phyloP scores from a whole-genome alignment of 805 yeast species.

The Helenozyma baotianmanensis region DNA sequence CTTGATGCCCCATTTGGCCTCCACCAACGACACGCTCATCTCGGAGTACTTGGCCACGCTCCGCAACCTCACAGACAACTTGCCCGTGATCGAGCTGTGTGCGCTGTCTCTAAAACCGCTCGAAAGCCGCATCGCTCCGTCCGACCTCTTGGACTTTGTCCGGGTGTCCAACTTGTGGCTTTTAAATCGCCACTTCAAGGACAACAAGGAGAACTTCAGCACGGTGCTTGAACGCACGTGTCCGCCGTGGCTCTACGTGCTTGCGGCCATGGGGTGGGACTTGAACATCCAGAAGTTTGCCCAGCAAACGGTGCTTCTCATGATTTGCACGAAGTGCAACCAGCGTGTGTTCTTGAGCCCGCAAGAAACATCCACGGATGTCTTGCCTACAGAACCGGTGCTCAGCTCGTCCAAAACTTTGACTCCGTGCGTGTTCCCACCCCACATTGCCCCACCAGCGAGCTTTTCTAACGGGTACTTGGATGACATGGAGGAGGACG shows the following conservation, averaged over 20 bases:
- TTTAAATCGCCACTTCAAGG: slow-evolving; percentile 24
- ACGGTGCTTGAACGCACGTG: slow-evolving; percentile 16
- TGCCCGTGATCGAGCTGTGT: slow-evolving; percentile 3
- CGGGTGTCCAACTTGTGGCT: slow-evolving; percentile 30
- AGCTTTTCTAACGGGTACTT: slow-evolving; percentile 2
- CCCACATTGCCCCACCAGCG: slow-evolving; percentile 1
- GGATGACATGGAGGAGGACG: slow-evolving; percentile 12
- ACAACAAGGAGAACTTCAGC: slow-evolving; percentile 33
- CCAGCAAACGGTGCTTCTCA: slow-evolving; percentile 22
- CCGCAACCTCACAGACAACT: slow-evolving; percentile 25
- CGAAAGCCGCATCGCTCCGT: slow-evolving; percentile 1
- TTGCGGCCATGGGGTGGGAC: slow-evolving; percentile 38
- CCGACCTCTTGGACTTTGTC: slow-evolving; percentile 12
- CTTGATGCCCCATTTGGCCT: slow-evolving; percentile 26
- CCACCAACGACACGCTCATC: slow-evolving; percentile 27
- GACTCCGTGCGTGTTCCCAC: slow-evolving; percentile 29
- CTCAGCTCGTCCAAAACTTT: slow-evolving; percentile 17
- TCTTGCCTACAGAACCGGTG: neutral
- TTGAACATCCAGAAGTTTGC: slow-evolving; percentile 28
- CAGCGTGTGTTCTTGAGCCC: slow-evolving; percentile 21
- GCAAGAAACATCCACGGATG: no score
- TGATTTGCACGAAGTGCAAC: slow-evolving; percentile 36
- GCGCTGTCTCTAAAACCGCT: slow-evolving; percentile 1
- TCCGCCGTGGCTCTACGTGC: slow-evolving; percentile 30
- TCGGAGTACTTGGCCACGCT: slow-evolving; percentile 25